Evolutionary conservation across 805 yeast species (phyloP).

Genomic region (Nakazawaea wyomingensis): DNA sequence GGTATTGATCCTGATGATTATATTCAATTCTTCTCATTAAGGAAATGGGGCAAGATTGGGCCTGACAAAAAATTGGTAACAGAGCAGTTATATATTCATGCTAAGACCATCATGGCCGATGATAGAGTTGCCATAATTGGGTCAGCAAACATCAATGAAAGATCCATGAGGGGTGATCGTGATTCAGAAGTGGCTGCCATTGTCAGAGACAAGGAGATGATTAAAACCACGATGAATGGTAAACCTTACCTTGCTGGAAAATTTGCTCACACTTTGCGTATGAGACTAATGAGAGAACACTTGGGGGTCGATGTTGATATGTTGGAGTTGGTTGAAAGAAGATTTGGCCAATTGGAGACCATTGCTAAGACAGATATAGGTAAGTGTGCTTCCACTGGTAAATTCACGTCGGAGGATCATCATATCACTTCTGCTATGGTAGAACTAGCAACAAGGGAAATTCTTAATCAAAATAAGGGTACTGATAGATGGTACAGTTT

Average conservation of each 20-base stretch:
- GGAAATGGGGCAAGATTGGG: slow-evolving; percentile 96
- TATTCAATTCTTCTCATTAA: slow-evolving; percentile 82
- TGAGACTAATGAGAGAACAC: slow-evolving; percentile 95
- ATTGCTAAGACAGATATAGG: slow-evolving; percentile 40
- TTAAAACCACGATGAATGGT: slow-evolving; percentile 75
- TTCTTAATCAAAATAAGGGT: slow-evolving; percentile 46
- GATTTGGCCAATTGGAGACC: slow-evolving; percentile 46
- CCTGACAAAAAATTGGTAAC: slow-evolving; percentile 67
- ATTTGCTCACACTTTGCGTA: slow-evolving; percentile 84
- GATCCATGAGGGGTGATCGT: slow-evolving; percentile 91
- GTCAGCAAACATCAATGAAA: slow-evolving; percentile 93
- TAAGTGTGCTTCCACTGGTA: slow-evolving; percentile 38
- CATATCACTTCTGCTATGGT: slow-evolving; percentile 58
- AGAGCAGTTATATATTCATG: slow-evolving; percentile 92
- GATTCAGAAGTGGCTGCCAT: slow-evolving; percentile 94
- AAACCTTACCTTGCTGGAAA: slow-evolving; percentile 74
- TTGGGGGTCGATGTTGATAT: slow-evolving; percentile 89
- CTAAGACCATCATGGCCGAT: slow-evolving; percentile 86
- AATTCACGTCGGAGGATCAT: slow-evolving; percentile 29
- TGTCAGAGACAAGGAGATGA: slow-evolving; percentile 74
- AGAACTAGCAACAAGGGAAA: slow-evolving; percentile 68
- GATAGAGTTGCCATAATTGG: slow-evolving; percentile 93
- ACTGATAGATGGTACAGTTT: slow-evolving; percentile 38
- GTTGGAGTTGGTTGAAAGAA: slow-evolving; percentile 73
- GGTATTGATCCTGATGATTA: slow-evolving; percentile 89